Evolutionary conservation across 305 asterid genomes (phyloP).

Genomic region (Solanum hybrid): DNA sequence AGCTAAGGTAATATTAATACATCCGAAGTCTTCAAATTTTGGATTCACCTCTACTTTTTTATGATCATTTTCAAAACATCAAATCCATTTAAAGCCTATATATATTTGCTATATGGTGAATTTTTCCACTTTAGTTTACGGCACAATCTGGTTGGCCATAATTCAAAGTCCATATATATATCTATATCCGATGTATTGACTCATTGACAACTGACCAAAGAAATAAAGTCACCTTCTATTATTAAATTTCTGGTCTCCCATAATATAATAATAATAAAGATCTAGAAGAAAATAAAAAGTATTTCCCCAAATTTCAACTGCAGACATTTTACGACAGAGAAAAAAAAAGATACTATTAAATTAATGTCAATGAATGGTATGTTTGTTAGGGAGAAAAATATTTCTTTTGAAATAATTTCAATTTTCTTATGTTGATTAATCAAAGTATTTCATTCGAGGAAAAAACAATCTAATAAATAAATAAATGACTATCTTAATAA

Average conservation of each 20-base stretch:
- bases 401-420: not conserved
- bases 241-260: not conserved
- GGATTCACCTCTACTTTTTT: too few species aligned
- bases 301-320: not conserved
- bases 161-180: not conserved
- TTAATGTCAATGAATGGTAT: not conserved
- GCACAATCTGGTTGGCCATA: not conserved
- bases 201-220: not conserved
- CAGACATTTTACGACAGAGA: not conserved
- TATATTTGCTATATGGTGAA: not conserved
- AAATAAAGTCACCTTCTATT: not conserved
- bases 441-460: not conserved
- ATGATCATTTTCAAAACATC: not conserved
- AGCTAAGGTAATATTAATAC: too few species aligned
- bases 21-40: too few species aligned
- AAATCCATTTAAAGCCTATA: not conserved
- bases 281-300: not conserved
- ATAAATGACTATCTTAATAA: not conserved
- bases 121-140: not conserved
- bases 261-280: not conserved
- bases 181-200: not conserved
- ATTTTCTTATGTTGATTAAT: not conserved
- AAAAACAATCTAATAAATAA: not conserved
- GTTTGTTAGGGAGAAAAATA: not conserved
- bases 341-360: not conserved